Base-by-base conservation (phyloP, 1,139 yeast species). In the Magnusiomyces fungicola region DNA sequence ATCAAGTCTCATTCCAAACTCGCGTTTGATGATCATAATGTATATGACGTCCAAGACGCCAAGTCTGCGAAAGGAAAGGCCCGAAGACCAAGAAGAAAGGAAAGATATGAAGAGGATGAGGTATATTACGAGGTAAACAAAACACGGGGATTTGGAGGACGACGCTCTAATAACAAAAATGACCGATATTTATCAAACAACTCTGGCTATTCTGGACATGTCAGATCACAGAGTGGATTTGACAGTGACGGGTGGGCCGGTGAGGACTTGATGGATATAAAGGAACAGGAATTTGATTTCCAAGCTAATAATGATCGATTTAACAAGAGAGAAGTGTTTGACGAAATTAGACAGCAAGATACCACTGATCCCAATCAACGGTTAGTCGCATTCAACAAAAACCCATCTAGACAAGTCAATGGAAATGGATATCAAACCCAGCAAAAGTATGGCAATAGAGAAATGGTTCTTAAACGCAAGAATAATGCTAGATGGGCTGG, bases 271-370 rank as follows among this genome's bases (percentile, higher is more conserved):
- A 67, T 77, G 37, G 79, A 74, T 22, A 57, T 62, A 45, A 57
- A 59, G 36, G 58, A 60, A 50, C 57, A 61, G 6, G 97, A 89
- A 55, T 90, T 90, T 68, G 97, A 90, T 64, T 90, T 90, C 66
- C 87, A 80, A 52, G 83, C 89, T 10, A 87, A 85, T 61, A 73
- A 89, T 56, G 83, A 84, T 27, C 79, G 82, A 73, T 90, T 90
- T 62, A 95, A 90, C 66, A 90, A 90, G 65, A 72, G 76, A 54
- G 73, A 82, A 6, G 92, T 89, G 5, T 85, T 90, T 65, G 85
- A 83, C 50, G 88, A 86, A 61, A 77, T 89, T 61, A 80, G 81
- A 47, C 75, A 74, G 55, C 70, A 72, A 50, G 96, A 88, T 61
- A 73, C 72, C 16, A 72, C 80, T 23, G 79, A 74, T 46, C 81